A percentile compares a stretch with the other conserved stretches of the same genome.
Conservation (phyloP, 306 rosid species). For the Malus asiatica region DNA sequence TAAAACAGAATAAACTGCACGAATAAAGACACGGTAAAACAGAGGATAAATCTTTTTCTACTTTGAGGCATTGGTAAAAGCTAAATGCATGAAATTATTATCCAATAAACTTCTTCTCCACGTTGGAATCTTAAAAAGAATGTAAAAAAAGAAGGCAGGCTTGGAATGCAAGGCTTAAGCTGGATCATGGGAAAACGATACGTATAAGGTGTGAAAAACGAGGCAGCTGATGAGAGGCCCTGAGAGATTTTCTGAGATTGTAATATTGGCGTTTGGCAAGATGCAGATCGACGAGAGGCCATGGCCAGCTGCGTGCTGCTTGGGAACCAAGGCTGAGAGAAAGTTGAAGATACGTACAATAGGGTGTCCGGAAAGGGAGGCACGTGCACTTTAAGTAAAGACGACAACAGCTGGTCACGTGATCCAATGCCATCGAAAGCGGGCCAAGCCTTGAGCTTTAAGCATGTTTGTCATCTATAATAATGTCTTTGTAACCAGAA, state of each 20-base stretch:
- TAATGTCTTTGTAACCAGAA: not conserved
- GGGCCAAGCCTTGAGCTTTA: constrained; percentile 17
- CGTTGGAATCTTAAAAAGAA: constrained; percentile 27
- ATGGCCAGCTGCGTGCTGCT: not conserved
- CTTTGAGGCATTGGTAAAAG: constrained; percentile 1
- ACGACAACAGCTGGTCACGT: constrained; percentile 23
- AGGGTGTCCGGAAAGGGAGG: constrained; percentile 17
- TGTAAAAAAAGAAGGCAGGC: constrained; percentile 1
- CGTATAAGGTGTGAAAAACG: not conserved
- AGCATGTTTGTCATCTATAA: not conserved
- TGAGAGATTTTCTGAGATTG: not conserved
- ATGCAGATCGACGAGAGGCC: not conserved
- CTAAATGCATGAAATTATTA: not conserved
- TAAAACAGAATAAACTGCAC: not conserved
- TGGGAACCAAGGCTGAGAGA: constrained; percentile 23
- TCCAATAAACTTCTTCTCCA: constrained; percentile 14
- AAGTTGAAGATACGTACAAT: not conserved
- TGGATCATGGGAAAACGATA: not conserved
- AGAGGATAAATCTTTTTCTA: not conserved
- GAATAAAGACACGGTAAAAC: not conserved
- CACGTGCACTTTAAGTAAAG: constrained; percentile 51
- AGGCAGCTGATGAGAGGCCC: not conserved
- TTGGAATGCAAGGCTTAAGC: constrained; percentile 32
- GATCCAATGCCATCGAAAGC: constrained; percentile 35
- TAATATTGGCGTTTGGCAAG: not conserved